Percentiles rank a stretch among this genome's conserved stretches.
phyloP scores from a whole-genome alignment of 306 rosid species.

The Citrullus amarus region DNA sequence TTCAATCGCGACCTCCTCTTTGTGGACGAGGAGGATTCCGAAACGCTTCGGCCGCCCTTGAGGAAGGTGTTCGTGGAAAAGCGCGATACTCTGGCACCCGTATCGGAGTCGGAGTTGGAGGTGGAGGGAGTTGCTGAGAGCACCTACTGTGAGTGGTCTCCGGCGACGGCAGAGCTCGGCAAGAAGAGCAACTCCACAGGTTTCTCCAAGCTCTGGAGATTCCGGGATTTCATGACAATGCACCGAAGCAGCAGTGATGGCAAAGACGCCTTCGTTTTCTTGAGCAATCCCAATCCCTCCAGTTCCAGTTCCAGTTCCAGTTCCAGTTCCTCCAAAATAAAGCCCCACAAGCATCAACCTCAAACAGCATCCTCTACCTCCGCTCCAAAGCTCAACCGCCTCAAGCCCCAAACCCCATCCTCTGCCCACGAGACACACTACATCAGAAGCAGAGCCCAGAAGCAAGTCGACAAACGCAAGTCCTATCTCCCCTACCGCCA shows the following conservation, averaged over 20 bases:
- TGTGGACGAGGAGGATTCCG: constrained; percentile 19
- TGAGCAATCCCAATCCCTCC: constrained; percentile 17
- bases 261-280: constrained; percentile 64
- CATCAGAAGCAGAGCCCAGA: constrained; percentile 55
- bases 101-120: constrained; percentile 16
- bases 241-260: constrained; percentile 83
- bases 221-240: constrained; percentile 36
- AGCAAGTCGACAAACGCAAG: constrained; percentile 44
- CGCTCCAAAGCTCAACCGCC: background rate
- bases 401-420: constrained; percentile 24
- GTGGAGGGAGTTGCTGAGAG: constrained; percentile 22
- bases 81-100: constrained; percentile 12
- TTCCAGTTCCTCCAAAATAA: constrained; percentile 8
- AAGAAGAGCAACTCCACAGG: constrained; percentile 84
- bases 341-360: background rate
- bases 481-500: constrained; percentile 76
- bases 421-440: constrained; percentile 72
- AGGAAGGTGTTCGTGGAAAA: constrained; percentile 38
- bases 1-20: constrained; percentile 49
- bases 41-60: constrained; percentile 27
- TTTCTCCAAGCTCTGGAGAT: constrained; percentile 62
- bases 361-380: background rate
- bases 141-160: constrained; percentile 62
- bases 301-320: constrained; percentile 1
- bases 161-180: constrained; percentile 24